Conservation (phyloP, 768 basidiomycete genomes). For the Leccinum subtestaceum region DNA sequence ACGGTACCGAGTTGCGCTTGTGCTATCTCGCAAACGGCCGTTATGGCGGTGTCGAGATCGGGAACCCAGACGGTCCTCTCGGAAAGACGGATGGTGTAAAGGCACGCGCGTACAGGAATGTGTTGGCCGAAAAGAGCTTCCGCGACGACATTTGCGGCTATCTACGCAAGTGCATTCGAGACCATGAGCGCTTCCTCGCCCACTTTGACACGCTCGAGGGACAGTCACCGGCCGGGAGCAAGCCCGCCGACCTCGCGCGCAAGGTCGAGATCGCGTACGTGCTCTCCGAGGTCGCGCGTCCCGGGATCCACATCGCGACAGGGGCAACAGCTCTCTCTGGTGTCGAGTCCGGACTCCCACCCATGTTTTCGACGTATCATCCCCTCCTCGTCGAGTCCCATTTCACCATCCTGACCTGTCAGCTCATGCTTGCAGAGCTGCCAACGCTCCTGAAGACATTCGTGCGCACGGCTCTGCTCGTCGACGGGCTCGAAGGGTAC, state of each 20-base stretch:
- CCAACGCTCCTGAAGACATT: conserved; percentile 60
- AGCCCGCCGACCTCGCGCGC: conserved; percentile 41
- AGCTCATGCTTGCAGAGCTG: conserved; percentile 79
- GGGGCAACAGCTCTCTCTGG: conserved; percentile 37
- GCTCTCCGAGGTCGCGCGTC: conserved; percentile 64
- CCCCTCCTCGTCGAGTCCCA: conserved; percentile 86
- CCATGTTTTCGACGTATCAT: conserved; percentile 86
- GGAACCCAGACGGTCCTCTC: conserved; percentile 75
- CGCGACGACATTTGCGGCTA: conserved; percentile 58
- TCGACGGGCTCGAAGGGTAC: conserved; percentile 84
- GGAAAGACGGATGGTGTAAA: conserved; percentile 59
- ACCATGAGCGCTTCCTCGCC: conserved; percentile 79
- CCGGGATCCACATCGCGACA: conserved; percentile 48
- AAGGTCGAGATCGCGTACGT: conserved; percentile 66
- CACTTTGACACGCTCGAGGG: conserved; percentile 79
- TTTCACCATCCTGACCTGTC: conserved; percentile 73
- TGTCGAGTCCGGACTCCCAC: conserved; percentile 35
- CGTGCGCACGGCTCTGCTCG: conserved; percentile 58
- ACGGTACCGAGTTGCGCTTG: conserved; percentile 74
- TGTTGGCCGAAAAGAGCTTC: conserved; percentile 53
- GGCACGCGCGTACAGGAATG: conserved; percentile 57
- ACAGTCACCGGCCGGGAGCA: conserved; percentile 12
- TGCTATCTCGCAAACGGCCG: conserved; percentile 72
- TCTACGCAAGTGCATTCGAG: conserved; percentile 73
- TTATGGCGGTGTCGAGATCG: conserved; percentile 85